Base-by-base conservation (phyloP, 257 asterid genomes). In the Prunella vulgaris region DNA sequence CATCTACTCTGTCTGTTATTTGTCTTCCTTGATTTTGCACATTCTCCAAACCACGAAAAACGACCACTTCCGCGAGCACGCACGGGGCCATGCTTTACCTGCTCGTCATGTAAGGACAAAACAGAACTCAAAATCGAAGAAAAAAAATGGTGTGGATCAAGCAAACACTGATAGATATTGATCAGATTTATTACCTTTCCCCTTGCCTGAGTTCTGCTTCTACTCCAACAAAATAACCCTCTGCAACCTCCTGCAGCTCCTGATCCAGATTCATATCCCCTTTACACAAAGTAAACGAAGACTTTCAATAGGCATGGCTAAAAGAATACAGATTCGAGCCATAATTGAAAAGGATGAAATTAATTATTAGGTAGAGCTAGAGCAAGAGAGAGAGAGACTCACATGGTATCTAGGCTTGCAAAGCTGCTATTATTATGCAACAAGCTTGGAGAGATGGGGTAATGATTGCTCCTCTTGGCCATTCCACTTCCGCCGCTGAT, bases 191-290 rank as follows among this genome's bases (percentile, higher is more conserved):
- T 33, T 70, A 76, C 97, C 86, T 84, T 85, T 69, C 75, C 79
- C 78, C 89, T 81, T 64, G 77, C 76, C 4, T 44, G 87, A 62
- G 84, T 79, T 79, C 73, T 85, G 63, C 67, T 65, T 78, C 75
- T 82, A 60, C 79, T 94, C 99, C 99, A 94, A 77, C 99, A 94
- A 78, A 94, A 84, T 72, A 92, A 61, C 18, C 83, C 86, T 48
- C 92, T 79, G 86, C 99, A 94, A 70, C 98, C 95, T 5, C 98
- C 95, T 4, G 85, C 73, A 32, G 87, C 87, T 32, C 84, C 97
- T 0, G 93, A 33, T 35, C 97, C 92, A 13, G 98, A 94, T 80
- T 94, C 99, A 68, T 94, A 91, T 76, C 90, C 98, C 85, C 99
- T 91, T 84, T 38, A 73, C 18, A 27, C 9, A 56, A 77, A 60